Percentiles rank a stretch among this genome's conserved stretches.
These are phyloP conservation scores for Aschersonia sp. DNA, from an alignment of 2,329 filamentous ascomycete genomes.

Conservation along the genomic window DNA sequence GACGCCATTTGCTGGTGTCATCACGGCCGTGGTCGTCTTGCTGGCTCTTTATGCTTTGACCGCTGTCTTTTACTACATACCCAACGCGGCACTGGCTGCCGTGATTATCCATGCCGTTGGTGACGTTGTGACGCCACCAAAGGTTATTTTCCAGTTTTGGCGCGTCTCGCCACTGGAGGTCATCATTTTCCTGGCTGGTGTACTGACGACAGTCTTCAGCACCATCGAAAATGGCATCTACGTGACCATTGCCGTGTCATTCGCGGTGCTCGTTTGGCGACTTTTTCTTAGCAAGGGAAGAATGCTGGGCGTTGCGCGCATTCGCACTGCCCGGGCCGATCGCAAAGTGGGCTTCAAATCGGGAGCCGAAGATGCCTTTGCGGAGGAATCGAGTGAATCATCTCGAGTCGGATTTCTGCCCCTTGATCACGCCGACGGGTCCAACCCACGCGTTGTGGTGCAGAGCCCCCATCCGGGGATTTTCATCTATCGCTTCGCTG, in stretches of 20 bases:
- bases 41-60: slow-evolving; percentile 74
- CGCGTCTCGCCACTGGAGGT: slow-evolving; percentile 70
- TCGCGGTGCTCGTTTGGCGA: slow-evolving; percentile 60
- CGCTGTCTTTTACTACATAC: slow-evolving; percentile 80
- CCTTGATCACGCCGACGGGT: slow-evolving; percentile 32
- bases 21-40: slow-evolving; percentile 69
- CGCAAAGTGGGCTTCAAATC: slow-evolving; percentile 5
- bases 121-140: slow-evolving; percentile 71
- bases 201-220: slow-evolving; percentile 68
- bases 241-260: slow-evolving; percentile 57
- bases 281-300: slow-evolving; percentile 64
- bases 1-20: slow-evolving; percentile 73
- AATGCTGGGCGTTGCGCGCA: slow-evolving; percentile 64
- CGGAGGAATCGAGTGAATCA: slow-evolving; percentile 31
- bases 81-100: slow-evolving; percentile 57
- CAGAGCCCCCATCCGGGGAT: slow-evolving; percentile 36
- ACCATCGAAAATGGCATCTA: slow-evolving; percentile 81
- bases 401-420: slow-evolving; percentile 29
- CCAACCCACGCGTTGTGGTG: slow-evolving; percentile 31
- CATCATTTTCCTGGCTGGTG: slow-evolving; percentile 72
- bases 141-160: slow-evolving; percentile 81
- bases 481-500: slow-evolving; percentile 39
- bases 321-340: slow-evolving; percentile 67
- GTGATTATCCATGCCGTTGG: slow-evolving; percentile 87
- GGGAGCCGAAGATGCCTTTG: slow-evolving; percentile 12